Evolutionary conservation across 2,329 filamentous ascomycete species (phyloP).

Genomic region (Botryosphaeria dothidea): DNA sequence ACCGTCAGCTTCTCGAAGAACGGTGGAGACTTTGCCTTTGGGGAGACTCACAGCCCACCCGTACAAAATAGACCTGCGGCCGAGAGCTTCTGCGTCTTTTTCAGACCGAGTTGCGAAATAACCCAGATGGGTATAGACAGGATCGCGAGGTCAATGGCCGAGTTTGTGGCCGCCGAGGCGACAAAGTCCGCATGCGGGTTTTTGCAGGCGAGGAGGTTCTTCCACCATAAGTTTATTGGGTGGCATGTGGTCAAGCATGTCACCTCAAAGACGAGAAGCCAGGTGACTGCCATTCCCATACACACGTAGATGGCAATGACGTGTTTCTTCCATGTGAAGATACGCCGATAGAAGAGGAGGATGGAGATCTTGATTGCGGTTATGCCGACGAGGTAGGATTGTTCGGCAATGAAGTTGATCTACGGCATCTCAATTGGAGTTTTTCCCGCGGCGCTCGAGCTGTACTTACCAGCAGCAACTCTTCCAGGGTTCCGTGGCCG

Average conservation of each 20-base stretch:
- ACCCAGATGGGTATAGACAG: constrained; percentile 2
- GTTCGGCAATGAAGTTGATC: constrained; percentile 32
- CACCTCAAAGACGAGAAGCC: constrained; percentile 29
- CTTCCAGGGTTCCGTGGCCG: background rate
- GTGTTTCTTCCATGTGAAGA: constrained; percentile 28
- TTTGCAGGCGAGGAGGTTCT: background rate
- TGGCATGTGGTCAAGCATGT: constrained; percentile 31
- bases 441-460: background rate
- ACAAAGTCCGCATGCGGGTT: background rate
- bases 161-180: background rate
- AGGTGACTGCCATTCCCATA: constrained; percentile 26
- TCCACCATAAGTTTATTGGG: constrained; percentile 25
- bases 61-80: background rate
- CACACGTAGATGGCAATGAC: constrained; percentile 26
- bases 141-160: background rate
- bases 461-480: background rate
- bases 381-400: constrained; percentile 29
- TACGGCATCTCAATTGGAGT: background rate
- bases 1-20: background rate
- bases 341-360: constrained; percentile 32
- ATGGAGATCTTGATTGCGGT: constrained; percentile 34
- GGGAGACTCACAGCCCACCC: background rate
- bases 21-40: background rate
- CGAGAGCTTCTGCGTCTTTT: background rate
- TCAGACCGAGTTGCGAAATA: background rate